These are phyloP conservation scores for Chenopodium quinoa DNA, from an alignment of 148 eudicot species.

Conservation along the genomic window DNA sequence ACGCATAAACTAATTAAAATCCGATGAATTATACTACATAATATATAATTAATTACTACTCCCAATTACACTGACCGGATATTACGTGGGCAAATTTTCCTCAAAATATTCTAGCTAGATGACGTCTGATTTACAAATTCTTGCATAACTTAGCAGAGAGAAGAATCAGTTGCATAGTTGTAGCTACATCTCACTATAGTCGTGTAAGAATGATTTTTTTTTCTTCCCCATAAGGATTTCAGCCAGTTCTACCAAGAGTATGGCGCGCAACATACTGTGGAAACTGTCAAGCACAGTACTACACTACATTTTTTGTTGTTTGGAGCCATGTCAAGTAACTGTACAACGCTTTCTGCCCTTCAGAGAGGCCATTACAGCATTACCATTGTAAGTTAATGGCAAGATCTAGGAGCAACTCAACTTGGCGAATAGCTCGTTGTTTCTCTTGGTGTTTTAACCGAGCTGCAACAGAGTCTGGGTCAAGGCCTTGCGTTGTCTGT, in stretches of 20 bases:
- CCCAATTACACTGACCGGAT: no score
- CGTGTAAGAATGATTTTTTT: no score
- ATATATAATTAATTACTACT: no score
- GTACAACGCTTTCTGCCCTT: neutral
- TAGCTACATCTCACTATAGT: no score
- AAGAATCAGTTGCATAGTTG: no score
- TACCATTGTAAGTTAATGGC: conserved; percentile 45
- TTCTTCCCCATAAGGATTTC: neutral
- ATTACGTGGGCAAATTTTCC: no score
- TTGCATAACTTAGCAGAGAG: no score
- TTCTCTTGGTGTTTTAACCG: conserved; percentile 87
- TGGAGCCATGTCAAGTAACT: conserved; percentile 1
- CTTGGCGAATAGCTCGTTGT: conserved; percentile 64
- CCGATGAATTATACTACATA: no score
- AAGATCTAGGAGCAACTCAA: conserved; percentile 67
- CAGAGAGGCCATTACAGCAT: conserved; percentile 26
- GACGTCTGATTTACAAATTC: no score
- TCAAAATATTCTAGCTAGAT: no score
- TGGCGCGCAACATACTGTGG: no score
- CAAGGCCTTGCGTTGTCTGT: conserved; percentile 45
- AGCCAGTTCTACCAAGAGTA: neutral
- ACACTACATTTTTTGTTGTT: neutral
- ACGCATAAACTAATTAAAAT: no score
- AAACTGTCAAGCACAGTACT: neutral
- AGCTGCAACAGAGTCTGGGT: conserved; percentile 81